Base-by-base conservation (phyloP, 148 eudicot species). In the Vaccinium darrowii region DNA sequence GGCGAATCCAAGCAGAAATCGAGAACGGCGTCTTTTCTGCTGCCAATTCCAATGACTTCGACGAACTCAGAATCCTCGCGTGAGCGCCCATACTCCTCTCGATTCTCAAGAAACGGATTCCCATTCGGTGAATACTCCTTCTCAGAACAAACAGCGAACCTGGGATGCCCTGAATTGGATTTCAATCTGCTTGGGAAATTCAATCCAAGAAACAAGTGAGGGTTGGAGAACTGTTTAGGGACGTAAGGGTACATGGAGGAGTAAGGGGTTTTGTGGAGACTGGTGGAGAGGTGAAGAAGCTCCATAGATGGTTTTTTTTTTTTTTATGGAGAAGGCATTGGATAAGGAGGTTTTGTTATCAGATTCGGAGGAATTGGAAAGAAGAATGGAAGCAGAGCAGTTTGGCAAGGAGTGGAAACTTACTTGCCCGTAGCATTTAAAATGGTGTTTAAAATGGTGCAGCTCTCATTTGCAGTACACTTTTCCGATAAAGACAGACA, bases 1-100 rank as follows among this genome's bases (percentile, higher is more conserved):
- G 85, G 86, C 56, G 92, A 90, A 78, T 19, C 80, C 63, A 87
- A 82, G 52, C 92, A 90, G 82, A 85, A 90, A n/a, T 90, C 92
- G 33, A 89, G 87, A 53, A 89, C 33, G 0, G 92, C 90, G 52
- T 90, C 91, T 83, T 81, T 90, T 78, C 92, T 82, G 51, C 92
- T 90, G 39, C 92, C 92, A 7, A 90, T 89, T 10, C 86, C 88
- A 36, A 90, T 79, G 6, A 89, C 92, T 27, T 90, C 91, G n/a
- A 90, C 88, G 72, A 54, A 82, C 60, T 82, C 86, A 43, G 62
- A 63, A 21, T 53, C 78, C 56, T 82, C 73, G 23, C 15, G 10
- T 39, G 27, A 60, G 18, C n/a, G 33, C 51, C 71, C 71, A 4
- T 1, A 19, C 73, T 62, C 36, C 9, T 39, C 56, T 19, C 12